These are phyloP conservation scores for Fusarium setosum DNA, from an alignment of 2,329 filamentous ascomycete species.

Conservation along the genomic window DNA sequence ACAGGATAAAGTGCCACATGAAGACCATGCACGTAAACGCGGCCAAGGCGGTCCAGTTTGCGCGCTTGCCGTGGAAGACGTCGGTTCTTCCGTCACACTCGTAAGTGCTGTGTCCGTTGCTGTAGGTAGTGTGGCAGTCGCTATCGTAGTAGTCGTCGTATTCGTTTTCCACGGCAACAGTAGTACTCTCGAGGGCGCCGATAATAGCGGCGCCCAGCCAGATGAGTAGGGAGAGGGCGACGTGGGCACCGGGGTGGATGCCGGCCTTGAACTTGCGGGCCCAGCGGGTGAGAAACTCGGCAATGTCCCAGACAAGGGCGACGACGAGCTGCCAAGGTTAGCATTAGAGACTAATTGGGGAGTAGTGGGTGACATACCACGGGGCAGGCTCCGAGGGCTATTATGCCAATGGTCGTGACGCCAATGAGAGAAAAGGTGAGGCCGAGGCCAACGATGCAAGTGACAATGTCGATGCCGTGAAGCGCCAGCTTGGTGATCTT, in stretches of 20 bases:
- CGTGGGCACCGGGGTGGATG: constrained; percentile 58
- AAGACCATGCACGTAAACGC: constrained; percentile 41
- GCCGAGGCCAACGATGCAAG: constrained; percentile 42
- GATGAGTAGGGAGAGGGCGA: constrained; percentile 55
- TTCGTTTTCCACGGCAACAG: constrained; percentile 16
- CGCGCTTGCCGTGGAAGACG: constrained; percentile 11
- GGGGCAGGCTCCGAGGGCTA: constrained; percentile 26
- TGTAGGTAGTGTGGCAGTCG: constrained; percentile 7
- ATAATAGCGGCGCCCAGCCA: constrained; percentile 49
- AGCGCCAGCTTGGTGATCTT: constrained; percentile 46
- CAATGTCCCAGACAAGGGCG: constrained; percentile 51
- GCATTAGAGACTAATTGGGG: neutral
- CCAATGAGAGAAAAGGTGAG: constrained; percentile 41
- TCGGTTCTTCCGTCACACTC: neutral
- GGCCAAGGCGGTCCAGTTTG: constrained; percentile 33
- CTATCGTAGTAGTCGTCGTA: neutral
- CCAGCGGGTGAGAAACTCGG: constrained; percentile 53
- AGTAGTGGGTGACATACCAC: constrained; percentile 25
- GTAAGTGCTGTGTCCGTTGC: neutral
- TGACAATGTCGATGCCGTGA: constrained; percentile 42
- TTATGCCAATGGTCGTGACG: constrained; percentile 15
- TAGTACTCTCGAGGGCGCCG: constrained; percentile 38
- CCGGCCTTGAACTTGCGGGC: constrained; percentile 47
- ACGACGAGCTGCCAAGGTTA: constrained; percentile 46
- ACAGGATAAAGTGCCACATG: constrained; percentile 52